A percentile compares a stretch with the other conserved stretches of the same genome.
Evolutionary conservation across 164 flowering plant species (phyloP).

Genomic region (Vitis rupestris): DNA sequence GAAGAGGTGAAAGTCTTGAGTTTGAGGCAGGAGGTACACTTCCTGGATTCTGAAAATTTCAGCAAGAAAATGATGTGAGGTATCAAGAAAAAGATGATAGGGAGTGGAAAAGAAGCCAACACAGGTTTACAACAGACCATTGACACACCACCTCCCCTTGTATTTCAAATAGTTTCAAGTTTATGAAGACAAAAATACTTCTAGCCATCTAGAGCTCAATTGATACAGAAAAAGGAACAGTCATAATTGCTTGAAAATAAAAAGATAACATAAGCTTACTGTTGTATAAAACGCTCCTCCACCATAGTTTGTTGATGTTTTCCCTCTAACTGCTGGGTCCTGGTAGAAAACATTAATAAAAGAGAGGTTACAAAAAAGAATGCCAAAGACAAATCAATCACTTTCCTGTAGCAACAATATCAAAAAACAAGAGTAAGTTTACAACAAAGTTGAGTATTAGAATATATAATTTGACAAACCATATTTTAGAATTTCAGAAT

Average conservation of each 20-base stretch:
- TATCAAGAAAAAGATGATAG: background rate
- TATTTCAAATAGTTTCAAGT: too few relatives aligned
- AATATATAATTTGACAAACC: too few relatives aligned
- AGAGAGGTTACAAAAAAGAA: background rate
- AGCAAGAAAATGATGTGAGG: too few relatives aligned
- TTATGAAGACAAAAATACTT: too few relatives aligned
- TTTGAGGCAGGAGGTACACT: constrained; percentile 63
- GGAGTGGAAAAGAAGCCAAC: background rate
- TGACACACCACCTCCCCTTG: too few relatives aligned
- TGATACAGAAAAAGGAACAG: background rate
- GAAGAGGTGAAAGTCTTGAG: constrained; percentile 91
- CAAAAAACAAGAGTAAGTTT: background rate
- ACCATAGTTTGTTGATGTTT: constrained; percentile 43
- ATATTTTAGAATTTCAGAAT: too few relatives aligned
- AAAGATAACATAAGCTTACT: constrained; percentile 28
- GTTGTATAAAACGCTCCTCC: constrained; percentile 71
- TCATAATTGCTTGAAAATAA: background rate
- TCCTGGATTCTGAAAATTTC: constrained; percentile 50
- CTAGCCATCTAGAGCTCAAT: too few relatives aligned
- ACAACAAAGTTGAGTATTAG: too few relatives aligned
- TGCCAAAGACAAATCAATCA: background rate
- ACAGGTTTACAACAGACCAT: too few relatives aligned
- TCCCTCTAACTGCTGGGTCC: constrained; percentile 46
- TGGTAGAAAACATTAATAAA: constrained; percentile 16
- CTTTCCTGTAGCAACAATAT: too few relatives aligned